Conservation (phyloP, 2,329 filamentous ascomycete genomes). For the Claviceps sp. region DNA sequence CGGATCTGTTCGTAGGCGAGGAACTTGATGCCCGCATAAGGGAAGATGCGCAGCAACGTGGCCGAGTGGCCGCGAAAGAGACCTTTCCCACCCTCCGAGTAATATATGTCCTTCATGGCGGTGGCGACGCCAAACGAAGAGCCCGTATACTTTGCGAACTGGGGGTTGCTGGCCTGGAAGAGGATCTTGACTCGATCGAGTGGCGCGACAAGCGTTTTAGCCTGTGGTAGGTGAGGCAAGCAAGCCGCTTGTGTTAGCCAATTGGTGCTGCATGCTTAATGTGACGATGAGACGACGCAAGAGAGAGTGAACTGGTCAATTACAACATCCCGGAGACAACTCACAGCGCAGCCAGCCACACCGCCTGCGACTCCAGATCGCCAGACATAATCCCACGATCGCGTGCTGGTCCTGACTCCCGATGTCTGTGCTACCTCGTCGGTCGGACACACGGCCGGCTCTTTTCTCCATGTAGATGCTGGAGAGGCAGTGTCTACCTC, state of each 20-base stretch:
- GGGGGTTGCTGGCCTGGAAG: conserved; percentile 88
- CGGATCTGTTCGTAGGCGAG: conserved; percentile 95
- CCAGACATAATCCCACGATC: conserved; percentile 71
- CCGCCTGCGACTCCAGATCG: conserved; percentile 79
- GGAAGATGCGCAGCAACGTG: conserved; percentile 86
- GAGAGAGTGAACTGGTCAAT: too few relatives aligned
- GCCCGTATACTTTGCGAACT: conserved; percentile 84
- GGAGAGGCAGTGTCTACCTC: conserved; percentile 9
- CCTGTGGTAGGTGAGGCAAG: conserved; percentile 36
- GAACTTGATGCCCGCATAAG: conserved; percentile 96
- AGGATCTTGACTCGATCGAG: conserved; percentile 98
- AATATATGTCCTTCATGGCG: conserved; percentile 75
- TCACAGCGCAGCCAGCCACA: conserved; percentile 79
- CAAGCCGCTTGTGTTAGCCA: background rate
- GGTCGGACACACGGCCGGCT: conserved; percentile 32
- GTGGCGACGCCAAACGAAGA: conserved; percentile 74
- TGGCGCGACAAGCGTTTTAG: conserved; percentile 88
- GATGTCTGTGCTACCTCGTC: conserved; percentile 34
- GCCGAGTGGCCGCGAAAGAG: conserved; percentile 91
- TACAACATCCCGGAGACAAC: conserved; percentile 18
- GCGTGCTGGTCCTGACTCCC: conserved; percentile 29
- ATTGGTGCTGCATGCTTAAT: background rate
- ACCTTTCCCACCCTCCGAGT: conserved; percentile 56
- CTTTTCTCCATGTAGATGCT: conserved; percentile 11
- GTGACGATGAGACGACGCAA: too few relatives aligned